Evolutionary conservation across 2,329 filamentous ascomycete genomes (phyloP), one percentile per base, ranked within the genome.

Genomic region (Colletotrichum eleusines): DNA sequence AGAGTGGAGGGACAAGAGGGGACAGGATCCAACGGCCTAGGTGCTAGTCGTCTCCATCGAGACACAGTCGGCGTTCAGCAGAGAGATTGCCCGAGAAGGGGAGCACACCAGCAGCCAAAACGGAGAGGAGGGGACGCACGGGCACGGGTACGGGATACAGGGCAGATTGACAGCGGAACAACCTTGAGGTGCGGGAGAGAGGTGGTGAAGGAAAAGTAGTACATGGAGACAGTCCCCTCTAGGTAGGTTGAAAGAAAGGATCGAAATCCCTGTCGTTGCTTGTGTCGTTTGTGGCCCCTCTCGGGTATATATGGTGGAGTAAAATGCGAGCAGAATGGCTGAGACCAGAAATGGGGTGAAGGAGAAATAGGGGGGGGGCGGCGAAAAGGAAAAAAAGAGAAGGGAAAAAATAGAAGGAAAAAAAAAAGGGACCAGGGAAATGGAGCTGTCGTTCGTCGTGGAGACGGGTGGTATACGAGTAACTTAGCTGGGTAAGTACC

Each of bases 221-320:
- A 44, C 64, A 35, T 54, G 26, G 46, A 53, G 63, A 35, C 42
- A n/a, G n/a, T n/a, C 40, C 63, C 33, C 66, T 40, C 63, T 62
- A 53, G 48, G 61, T 62, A 53, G 48, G 61, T 66, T 69, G 65
- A 42, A 53, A 23, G 31, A 61, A 51, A 73, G 72, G 72, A 73
- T 73, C 35, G 38, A 26, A 26, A 72, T 72, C 69, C 72, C 62
- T 70, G 72, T 54, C 53, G 58, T 55, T 58, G 65, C 60, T 62
- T 54, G 65, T 66, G 51, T 44, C 42, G 42, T 44, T 33, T 54
- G 54, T 66, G 66, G 66, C 71, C 72, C 67, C 60, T 72, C 69
- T 71, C 70, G 66, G 63, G 69, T 74, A 72, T 71, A 73, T 12
- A 73, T 74, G 54, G 58, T 70, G 65, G 72, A 62, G 71, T 66